Conservation (phyloP, 306 rosid genomes). For the Geum urbanum region DNA sequence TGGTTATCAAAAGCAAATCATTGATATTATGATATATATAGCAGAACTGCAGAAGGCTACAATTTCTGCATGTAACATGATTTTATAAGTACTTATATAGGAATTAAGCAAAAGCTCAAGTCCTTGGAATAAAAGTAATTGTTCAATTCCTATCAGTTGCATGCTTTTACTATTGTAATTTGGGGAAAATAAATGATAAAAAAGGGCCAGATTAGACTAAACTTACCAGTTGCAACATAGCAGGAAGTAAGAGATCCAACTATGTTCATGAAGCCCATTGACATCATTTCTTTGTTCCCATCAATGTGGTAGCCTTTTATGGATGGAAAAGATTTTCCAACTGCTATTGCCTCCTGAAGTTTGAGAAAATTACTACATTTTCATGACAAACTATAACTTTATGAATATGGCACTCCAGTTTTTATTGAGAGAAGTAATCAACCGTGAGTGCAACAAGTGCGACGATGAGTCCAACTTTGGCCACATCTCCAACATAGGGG, state of each 20-base stretch:
- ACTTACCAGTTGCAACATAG: constrained; percentile 79
- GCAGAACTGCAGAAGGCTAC: not conserved
- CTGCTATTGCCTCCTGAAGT: constrained; percentile 78
- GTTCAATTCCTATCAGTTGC: not conserved
- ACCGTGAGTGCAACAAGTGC: constrained; percentile 82
- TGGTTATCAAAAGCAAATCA: not conserved
- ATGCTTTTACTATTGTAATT: not conserved
- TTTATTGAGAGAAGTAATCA: not conserved
- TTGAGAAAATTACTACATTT: not conserved
- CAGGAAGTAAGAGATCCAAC: constrained; percentile 87
- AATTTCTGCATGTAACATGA: not conserved
- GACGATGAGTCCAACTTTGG: constrained; percentile 55
- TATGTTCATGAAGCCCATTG: constrained; percentile 74
- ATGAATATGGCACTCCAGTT: not conserved
- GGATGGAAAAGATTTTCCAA: constrained; percentile 77
- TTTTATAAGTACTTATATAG: not conserved
- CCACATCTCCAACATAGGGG: constrained; percentile 44
- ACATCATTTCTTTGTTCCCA: constrained; percentile 86
- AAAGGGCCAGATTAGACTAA: not conserved
- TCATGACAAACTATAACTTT: not conserved
- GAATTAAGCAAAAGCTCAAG: not conserved
- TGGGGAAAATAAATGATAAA: not conserved
- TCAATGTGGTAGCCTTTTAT: constrained; percentile 70
- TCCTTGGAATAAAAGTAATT: too few species aligned
- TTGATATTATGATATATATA: not conserved